These are phyloP conservation scores for Cryptococcus sp. DNA, from an alignment of 1,284 basidiomycete species.

Conservation along the genomic window DNA sequence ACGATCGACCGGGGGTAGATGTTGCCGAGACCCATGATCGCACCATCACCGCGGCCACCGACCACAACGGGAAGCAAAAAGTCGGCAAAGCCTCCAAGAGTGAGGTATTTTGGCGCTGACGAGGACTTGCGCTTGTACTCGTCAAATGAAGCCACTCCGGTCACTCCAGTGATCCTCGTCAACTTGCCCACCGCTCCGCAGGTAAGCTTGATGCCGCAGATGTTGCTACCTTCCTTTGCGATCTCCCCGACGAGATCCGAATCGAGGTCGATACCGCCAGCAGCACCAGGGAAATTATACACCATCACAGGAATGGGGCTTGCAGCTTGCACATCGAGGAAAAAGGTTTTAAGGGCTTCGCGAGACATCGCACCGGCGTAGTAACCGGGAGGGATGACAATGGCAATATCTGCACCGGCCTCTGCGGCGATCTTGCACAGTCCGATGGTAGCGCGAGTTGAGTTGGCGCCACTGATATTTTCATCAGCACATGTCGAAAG, in stretches of 20 bases:
- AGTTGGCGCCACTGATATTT: constrained; percentile 62
- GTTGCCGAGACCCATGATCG: constrained; percentile 79
- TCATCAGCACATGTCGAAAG: not conserved
- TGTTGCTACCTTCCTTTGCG: constrained; percentile 59
- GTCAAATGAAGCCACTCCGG: constrained; percentile 64
- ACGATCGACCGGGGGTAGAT: constrained; percentile 67
- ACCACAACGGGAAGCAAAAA: constrained; percentile 72
- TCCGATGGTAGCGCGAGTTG: constrained; percentile 76
- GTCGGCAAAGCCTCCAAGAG: constrained; percentile 75
- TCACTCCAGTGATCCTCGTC: constrained; percentile 71
- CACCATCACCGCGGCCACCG: constrained; percentile 63
- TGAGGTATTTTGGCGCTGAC: constrained; percentile 61
- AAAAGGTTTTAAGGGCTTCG: constrained; percentile 75
- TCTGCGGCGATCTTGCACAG: constrained; percentile 71
- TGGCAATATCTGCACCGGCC: constrained; percentile 79
- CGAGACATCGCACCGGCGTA: constrained; percentile 71
- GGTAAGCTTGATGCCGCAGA: constrained; percentile 81
- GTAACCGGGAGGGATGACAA: constrained; percentile 82
- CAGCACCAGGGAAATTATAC: constrained; percentile 86
- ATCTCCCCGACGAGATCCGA: constrained; percentile 80
- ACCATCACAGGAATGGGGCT: constrained; percentile 84
- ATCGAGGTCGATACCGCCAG: constrained; percentile 80
- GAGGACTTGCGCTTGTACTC: constrained; percentile 67
- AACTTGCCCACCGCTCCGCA: constrained; percentile 90
- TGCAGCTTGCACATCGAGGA: constrained; percentile 70